Conservation (phyloP, 257 asterid genomes). For the Salvia hispanica region DNA sequence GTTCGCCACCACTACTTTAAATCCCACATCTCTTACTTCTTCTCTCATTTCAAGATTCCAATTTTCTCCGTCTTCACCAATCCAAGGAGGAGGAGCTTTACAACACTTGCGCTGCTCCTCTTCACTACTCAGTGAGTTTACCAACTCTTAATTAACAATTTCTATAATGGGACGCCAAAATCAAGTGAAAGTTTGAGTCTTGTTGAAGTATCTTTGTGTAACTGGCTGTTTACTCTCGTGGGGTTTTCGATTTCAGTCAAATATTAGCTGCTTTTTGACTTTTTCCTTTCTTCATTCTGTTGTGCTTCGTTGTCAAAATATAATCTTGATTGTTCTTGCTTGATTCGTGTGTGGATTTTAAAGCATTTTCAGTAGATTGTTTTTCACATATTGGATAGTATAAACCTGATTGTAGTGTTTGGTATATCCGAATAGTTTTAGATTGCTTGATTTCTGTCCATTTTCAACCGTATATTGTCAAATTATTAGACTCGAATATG, state of each 20-base stretch:
- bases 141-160: not conserved
- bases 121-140: constrained; percentile 30
- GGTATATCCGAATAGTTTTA: not conserved
- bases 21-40: constrained; percentile 20
- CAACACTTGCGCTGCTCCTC: constrained; percentile 29
- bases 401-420: not conserved
- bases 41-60: constrained; percentile 28
- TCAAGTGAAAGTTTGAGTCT: not conserved
- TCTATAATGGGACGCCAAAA: not conserved
- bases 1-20: constrained; percentile 37
- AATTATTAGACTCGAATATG: not conserved
- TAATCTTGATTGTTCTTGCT: constrained; percentile 15
- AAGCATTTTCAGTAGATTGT: not conserved
- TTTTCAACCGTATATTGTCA: not conserved
- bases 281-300: not conserved
- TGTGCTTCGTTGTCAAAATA: not conserved
- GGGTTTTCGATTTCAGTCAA: constrained; percentile 6
- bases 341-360: constrained; percentile 1
- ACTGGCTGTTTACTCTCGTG: constrained; percentile 12
- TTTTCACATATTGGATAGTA: not conserved
- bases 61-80: constrained; percentile 17
- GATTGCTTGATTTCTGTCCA: constrained; percentile 5
- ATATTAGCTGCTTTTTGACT: not conserved
- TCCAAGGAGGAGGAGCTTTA: constrained; percentile 24
- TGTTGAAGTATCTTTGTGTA: not conserved